A percentile compares a stretch with the other conserved stretches of the same genome.
Conservation (phyloP, 2,329 filamentous ascomycete genomes). For the Thelonectria discophora region DNA sequence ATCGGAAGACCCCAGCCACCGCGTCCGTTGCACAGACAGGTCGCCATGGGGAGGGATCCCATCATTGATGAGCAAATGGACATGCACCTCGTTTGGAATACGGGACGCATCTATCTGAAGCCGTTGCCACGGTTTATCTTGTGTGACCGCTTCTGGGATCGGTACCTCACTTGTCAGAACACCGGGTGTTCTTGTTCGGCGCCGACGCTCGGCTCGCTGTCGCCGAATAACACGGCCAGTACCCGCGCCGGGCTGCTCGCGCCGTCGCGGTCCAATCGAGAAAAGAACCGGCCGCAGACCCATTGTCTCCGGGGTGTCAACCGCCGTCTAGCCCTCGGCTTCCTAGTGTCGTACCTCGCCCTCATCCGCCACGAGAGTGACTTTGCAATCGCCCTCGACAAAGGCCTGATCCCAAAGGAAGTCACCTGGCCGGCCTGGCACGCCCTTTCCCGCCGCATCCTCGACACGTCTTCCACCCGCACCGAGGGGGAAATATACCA, state of each 20-base stretch:
- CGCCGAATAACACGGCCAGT: background rate
- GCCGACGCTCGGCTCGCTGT: background rate
- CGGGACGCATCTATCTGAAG: conserved; percentile 45
- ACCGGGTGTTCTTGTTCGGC: background rate
- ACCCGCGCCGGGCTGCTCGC: no score
- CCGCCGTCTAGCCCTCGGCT: background rate
- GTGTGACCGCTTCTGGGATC: conserved; percentile 8
- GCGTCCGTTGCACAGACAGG: conserved; percentile 3
- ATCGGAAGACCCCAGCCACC: conserved; percentile 6
- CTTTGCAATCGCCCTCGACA: conserved; percentile 1
- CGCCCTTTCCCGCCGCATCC: background rate
- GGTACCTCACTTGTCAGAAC: background rate
- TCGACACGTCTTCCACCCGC: background rate
- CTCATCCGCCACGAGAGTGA: conserved; percentile 14
- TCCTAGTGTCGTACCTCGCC: conserved; percentile 7
- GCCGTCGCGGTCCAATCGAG: no score
- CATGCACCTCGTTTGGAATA: conserved; percentile 43
- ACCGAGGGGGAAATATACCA: background rate
- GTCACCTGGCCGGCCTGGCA: conserved; percentile 10
- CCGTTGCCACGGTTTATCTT: conserved; percentile 47
- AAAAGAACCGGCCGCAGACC: no score
- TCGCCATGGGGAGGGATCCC: background rate
- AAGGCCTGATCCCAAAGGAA: background rate
- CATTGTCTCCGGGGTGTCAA: background rate
- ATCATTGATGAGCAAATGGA: conserved; percentile 38